These are phyloP conservation scores for Starmerella stigmatis DNA, from an alignment of 805 yeast genomes.

Conservation along the genomic window DNA sequence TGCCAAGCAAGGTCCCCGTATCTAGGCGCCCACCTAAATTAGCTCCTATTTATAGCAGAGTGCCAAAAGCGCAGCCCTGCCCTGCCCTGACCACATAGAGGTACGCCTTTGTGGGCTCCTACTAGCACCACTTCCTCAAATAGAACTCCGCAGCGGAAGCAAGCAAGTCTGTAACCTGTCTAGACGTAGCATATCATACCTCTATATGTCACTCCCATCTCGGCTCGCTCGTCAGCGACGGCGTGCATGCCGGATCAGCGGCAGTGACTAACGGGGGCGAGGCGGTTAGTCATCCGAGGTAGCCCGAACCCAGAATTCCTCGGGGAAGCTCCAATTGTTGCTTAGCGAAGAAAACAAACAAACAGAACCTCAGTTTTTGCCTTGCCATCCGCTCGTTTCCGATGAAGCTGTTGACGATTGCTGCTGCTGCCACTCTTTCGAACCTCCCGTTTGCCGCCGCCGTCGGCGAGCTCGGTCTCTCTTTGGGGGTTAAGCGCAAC, in stretches of 20 bases:
- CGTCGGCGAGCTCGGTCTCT: constrained; percentile 65
- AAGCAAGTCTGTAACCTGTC: too few species aligned
- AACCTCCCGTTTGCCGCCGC: constrained; percentile 42
- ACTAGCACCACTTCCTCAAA: not conserved
- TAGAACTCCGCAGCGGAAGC: too few species aligned
- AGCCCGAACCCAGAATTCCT: constrained; percentile 7
- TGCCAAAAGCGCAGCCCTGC: not conserved
- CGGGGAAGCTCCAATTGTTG: constrained; percentile 7
- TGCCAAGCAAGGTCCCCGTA: too few species aligned
- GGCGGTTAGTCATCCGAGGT: too few species aligned
- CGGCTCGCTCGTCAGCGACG: too few species aligned
- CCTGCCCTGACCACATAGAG: too few species aligned
- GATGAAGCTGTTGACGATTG: constrained; percentile 34
- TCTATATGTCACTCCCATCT: too few species aligned
- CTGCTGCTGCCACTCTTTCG: constrained; percentile 36
- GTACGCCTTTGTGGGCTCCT: too few species aligned
- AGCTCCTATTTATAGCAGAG: not conserved
- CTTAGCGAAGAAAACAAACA: constrained; percentile 7
- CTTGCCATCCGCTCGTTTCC: not conserved
- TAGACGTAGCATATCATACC: too few species aligned
- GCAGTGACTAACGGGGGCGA: too few species aligned
- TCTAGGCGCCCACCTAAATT: too few species aligned
- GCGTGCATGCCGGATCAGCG: too few species aligned
- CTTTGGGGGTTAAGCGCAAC: constrained; percentile 73
- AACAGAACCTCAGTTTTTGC: not conserved